A percentile compares a stretch with the other conserved stretches of the same genome.
These are phyloP conservation scores for Ascocoryne sarcoides DNA, from an alignment of 2,329 filamentous ascomycete species.

Conservation along the genomic window DNA sequence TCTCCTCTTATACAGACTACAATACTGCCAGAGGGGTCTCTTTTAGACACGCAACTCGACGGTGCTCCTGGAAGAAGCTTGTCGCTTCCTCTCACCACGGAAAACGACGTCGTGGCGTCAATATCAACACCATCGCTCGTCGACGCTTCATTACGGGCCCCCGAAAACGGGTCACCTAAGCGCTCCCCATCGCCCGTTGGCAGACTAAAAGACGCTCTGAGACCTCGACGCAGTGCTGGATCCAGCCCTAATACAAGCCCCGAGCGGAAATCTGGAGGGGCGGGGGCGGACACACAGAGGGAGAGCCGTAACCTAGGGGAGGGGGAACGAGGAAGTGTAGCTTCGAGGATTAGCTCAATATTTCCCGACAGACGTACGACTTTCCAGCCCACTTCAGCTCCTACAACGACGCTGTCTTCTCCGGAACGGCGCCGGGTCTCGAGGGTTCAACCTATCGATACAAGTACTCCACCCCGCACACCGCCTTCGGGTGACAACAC, in stretches of 20 bases:
- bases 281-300: constrained; percentile 8
- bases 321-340: constrained; percentile 23
- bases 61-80: constrained; percentile 30
- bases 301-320: constrained; percentile 17
- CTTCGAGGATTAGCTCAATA: constrained; percentile 23
- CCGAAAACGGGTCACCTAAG: constrained; percentile 37
- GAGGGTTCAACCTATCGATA: constrained; percentile 23
- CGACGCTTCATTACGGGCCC: constrained; percentile 33
- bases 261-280: constrained; percentile 29
- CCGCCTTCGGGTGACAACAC: constrained; percentile 22
- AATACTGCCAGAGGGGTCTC: constrained; percentile 35
- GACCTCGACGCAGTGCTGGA: constrained; percentile 28
- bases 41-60: constrained; percentile 27
- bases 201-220: constrained; percentile 65
- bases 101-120: constrained; percentile 23
- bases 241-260: constrained; percentile 38
- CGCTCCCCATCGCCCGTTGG: constrained; percentile 61
- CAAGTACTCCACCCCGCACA: constrained; percentile 21
- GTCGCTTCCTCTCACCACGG: constrained; percentile 25
- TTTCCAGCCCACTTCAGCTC: constrained; percentile 14
- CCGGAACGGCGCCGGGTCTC: constrained; percentile 22
- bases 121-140: constrained; percentile 27
- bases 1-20: constrained; percentile 56
- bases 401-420: constrained; percentile 15
- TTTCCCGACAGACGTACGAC: constrained; percentile 22